phyloP scores from a whole-genome alignment of 805 yeast genomes.

The Yamadazyma philogaea region DNA sequence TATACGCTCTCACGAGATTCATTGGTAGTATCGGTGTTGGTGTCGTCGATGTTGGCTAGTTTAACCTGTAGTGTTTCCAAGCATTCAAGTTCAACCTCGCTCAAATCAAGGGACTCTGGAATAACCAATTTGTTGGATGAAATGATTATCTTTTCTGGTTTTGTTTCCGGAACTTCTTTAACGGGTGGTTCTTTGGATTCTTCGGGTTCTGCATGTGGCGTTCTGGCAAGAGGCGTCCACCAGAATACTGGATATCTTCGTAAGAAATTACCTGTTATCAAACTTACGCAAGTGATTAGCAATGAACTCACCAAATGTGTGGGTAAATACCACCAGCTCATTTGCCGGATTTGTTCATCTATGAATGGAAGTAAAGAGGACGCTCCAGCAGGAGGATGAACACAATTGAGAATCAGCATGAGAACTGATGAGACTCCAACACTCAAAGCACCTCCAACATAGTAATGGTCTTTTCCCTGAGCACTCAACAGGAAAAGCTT shows the following conservation, averaged over 20 bases:
- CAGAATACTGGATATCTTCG: conserved; percentile 56
- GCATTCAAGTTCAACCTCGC: conserved; percentile 28
- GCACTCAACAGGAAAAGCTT: conserved; percentile 50
- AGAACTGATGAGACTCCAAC: conserved; percentile 52
- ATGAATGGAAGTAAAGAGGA: conserved; percentile 57
- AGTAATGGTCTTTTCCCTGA: conserved; percentile 45
- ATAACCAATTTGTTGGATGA: conserved; percentile 10
- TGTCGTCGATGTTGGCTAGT: conserved; percentile 4
- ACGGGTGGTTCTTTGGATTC: not conserved
- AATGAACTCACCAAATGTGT: conserved; percentile 49
- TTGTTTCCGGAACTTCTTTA: conserved; percentile 1
- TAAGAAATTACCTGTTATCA: conserved; percentile 51
- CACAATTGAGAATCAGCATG: conserved; percentile 53
- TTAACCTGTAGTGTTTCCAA: conserved; percentile 20
- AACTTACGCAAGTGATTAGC: conserved; percentile 48
- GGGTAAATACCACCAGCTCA: conserved; percentile 69
- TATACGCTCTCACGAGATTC: not conserved
- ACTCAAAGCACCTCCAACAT: conserved; percentile 57
- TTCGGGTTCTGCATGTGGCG: not conserved
- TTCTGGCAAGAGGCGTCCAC: conserved; percentile 45
- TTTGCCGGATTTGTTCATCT: conserved; percentile 40
- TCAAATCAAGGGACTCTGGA: conserved; percentile 23
- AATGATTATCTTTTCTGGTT: conserved; percentile 3
- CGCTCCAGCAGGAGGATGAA: conserved; percentile 75
- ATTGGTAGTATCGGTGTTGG: not conserved